These are phyloP conservation scores for Colletotrichum sp. DNA, from an alignment of 2,329 filamentous ascomycete genomes.

Conservation along the genomic window DNA sequence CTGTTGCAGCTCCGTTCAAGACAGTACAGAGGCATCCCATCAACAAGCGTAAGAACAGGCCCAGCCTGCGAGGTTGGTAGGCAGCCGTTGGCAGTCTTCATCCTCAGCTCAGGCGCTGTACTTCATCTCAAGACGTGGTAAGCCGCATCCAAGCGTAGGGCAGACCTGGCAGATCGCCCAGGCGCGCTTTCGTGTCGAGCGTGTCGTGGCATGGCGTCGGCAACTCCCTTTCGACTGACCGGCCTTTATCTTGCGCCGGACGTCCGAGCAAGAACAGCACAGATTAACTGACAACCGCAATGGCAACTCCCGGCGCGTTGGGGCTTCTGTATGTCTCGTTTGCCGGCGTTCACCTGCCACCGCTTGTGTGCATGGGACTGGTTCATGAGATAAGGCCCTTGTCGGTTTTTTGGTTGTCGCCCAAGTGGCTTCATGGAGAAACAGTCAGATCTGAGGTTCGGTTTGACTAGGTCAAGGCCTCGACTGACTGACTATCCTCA, in stretches of 20 bases:
- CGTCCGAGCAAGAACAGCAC: constrained; percentile 12
- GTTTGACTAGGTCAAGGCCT: neutral
- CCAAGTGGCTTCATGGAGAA: neutral
- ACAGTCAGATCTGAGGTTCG: neutral
- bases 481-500: neutral
- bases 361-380: neutral
- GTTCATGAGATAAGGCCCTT: neutral
- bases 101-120: neutral
- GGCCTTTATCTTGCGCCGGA: constrained; percentile 2
- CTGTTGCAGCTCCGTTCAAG: neutral
- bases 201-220: constrained; percentile 1
- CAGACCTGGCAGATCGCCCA: neutral
- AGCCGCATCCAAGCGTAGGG: neutral
- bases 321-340: neutral
- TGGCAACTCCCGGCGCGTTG: neutral
- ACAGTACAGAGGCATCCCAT: neutral
- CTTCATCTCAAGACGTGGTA: neutral
- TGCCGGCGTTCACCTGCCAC: neutral
- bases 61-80: neutral
- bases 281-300: neutral
- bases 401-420: neutral
- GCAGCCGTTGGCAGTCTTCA: neutral
- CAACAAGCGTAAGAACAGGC: neutral
- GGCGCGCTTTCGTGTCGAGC: neutral
- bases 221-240: neutral